These are phyloP conservation scores for Colletotrichum tropicicola DNA, from an alignment of 2,329 filamentous ascomycete genomes.

Conservation along the genomic window DNA sequence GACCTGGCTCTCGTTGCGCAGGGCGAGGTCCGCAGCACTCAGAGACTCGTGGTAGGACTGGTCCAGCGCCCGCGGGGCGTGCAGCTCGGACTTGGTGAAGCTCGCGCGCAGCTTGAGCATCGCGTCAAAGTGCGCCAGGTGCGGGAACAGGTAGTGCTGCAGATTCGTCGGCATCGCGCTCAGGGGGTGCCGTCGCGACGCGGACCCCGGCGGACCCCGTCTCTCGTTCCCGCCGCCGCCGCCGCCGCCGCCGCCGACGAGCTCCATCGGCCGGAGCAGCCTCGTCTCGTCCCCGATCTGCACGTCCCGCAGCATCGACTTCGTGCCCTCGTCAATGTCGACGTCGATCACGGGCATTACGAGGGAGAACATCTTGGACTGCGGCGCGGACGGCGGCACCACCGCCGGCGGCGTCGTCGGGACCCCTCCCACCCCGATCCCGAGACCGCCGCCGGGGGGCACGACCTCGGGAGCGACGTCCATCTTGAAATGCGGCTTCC, in stretches of 20 bases:
- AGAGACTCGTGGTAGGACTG: conserved; percentile 32
- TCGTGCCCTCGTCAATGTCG: conserved; percentile 30
- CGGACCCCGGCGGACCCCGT: not conserved
- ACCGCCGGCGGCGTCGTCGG: not conserved
- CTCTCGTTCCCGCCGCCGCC: not conserved
- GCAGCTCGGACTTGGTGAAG: conserved; percentile 32
- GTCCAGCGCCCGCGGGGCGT: conserved; percentile 29
- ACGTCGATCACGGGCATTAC: conserved; percentile 31
- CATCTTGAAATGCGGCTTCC: conserved; percentile 28
- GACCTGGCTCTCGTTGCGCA: conserved; percentile 28
- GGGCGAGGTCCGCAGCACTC: conserved; percentile 16
- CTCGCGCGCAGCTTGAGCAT: conserved; percentile 24
- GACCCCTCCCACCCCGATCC: not conserved
- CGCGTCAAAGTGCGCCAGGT: conserved; percentile 32
- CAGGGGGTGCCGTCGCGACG: conserved; percentile 10
- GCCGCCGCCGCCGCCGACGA: not conserved
- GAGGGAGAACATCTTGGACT: conserved; percentile 27
- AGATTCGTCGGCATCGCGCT: conserved; percentile 31
- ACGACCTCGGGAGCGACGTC: not conserved
- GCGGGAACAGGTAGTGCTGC: conserved; percentile 31
- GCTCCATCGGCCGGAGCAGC: not conserved
- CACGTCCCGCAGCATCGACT: conserved; percentile 19
- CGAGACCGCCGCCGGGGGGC: not conserved
- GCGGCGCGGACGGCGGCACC: not conserved
- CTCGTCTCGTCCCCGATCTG: conserved; percentile 23